A percentile compares a stretch with the other conserved stretches of the same genome.
These are phyloP conservation scores for Grammothele lineata DNA, from an alignment of 768 basidiomycete genomes.

Conservation along the genomic window DNA sequence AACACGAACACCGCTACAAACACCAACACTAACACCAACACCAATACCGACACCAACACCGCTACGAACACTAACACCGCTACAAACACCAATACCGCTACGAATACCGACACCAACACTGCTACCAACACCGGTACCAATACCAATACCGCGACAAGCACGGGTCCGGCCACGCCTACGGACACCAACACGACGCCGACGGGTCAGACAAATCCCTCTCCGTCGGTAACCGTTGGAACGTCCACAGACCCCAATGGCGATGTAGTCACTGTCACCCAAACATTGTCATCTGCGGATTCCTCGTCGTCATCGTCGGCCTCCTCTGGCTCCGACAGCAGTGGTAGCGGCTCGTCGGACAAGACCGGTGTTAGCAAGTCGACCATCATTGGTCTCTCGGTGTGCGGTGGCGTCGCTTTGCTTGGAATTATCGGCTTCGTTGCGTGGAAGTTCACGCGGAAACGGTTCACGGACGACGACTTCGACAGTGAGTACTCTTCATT, in stretches of 20 bases:
- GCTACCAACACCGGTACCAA: neutral
- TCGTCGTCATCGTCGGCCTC: constrained; percentile 24
- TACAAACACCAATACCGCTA: constrained; percentile 2
- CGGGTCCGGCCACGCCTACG: neutral
- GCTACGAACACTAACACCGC: neutral
- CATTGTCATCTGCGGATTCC: neutral
- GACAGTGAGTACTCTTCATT: constrained; percentile 53
- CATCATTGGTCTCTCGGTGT: constrained; percentile 76
- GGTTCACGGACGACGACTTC: constrained; percentile 57
- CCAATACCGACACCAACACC: neutral
- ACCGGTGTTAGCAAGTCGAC: constrained; percentile 60
- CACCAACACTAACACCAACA: too few relatives aligned
- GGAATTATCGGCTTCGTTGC: constrained; percentile 71
- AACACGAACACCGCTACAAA: neutral
- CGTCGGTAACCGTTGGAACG: neutral
- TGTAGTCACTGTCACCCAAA: neutral
- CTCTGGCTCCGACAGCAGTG: constrained; percentile 19
- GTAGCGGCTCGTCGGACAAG: constrained; percentile 18
- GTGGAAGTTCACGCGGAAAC: constrained; percentile 86
- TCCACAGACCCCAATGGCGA: neutral
- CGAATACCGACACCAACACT: neutral
- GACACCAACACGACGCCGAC: neutral
- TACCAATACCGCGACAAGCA: neutral
- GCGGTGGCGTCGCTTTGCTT: constrained; percentile 72
- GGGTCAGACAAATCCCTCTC: neutral